Evolutionary conservation across 2,329 filamentous ascomycete genomes (phyloP).

Genomic region (Colletotrichum agaves): DNA sequence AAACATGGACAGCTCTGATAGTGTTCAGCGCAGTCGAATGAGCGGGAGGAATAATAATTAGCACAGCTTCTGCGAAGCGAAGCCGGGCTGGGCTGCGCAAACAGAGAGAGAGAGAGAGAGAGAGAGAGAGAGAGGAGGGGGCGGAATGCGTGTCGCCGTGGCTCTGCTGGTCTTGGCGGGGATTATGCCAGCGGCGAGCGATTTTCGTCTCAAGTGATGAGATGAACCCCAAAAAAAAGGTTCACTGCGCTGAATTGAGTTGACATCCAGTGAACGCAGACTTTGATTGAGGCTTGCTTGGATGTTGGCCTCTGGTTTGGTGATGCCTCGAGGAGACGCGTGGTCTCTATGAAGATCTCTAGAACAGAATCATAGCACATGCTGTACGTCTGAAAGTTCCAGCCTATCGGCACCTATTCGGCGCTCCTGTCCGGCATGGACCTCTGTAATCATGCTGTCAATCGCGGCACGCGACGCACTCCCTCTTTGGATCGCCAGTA

Average conservation of each 20-base stretch:
- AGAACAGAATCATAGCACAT: background rate
- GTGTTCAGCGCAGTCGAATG: background rate
- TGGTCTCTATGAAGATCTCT: background rate
- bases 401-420: slow-evolving; percentile 4
- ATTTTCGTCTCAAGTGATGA: slow-evolving; percentile 18
- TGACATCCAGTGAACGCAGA: background rate
- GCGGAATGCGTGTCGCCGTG: slow-evolving; percentile 27
- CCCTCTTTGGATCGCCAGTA: background rate
- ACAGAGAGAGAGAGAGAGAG: too few species aligned
- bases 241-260: background rate
- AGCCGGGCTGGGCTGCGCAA: background rate
- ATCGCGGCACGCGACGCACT: slow-evolving; percentile 25
- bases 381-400: too few species aligned
- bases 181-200: slow-evolving; percentile 26
- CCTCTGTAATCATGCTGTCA: slow-evolving; percentile 26
- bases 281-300: background rate
- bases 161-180: slow-evolving; percentile 35
- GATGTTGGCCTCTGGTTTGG: background rate
- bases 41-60: background rate
- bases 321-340: slow-evolving; percentile 1
- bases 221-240: background rate
- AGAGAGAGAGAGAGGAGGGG: background rate
- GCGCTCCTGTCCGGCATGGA: background rate
- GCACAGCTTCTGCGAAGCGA: background rate
- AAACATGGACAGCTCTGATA: slow-evolving; percentile 24